Evolutionary conservation across 2,329 filamentous ascomycete species (phyloP).

Genomic region (Cladophialophora bantiana): DNA sequence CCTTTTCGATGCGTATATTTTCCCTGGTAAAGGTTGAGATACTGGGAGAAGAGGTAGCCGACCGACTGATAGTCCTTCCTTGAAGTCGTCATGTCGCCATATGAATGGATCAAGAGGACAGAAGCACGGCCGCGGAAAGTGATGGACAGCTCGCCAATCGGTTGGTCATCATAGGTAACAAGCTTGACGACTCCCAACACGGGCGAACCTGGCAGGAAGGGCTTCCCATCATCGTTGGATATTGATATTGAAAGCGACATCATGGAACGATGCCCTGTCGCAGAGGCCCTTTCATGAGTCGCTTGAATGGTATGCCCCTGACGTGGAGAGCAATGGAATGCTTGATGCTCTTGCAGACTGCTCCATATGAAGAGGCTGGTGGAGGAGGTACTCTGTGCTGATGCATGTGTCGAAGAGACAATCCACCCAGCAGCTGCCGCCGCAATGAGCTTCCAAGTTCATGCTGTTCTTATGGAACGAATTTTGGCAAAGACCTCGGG

Average conservation of each 20-base stretch:
- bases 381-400: not conserved
- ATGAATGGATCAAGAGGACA: no score
- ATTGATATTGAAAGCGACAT: no score
- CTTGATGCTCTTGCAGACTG: not conserved
- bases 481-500: not conserved
- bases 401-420: not conserved
- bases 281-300: not conserved
- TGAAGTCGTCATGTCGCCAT: no score
- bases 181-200: no score
- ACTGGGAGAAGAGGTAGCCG: slow-evolving; percentile 6
- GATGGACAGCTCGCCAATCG: no score
- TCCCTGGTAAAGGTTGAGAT: slow-evolving; percentile 19
- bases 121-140: no score
- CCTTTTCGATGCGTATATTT: slow-evolving; percentile 19
- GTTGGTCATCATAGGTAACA: no score
- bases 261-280: not conserved
- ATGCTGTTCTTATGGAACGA: not conserved
- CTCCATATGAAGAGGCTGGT: not conserved
- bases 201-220: no score
- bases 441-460: not conserved
- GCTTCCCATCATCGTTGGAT: no score
- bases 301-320: not conserved
- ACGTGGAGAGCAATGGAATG: not conserved
- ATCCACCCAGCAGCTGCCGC: not conserved
- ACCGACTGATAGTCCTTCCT: no score